Evolutionary conservation across 78 protist genomes (phyloP).

Genomic region (Dictyostelium firmibasis): DNA sequence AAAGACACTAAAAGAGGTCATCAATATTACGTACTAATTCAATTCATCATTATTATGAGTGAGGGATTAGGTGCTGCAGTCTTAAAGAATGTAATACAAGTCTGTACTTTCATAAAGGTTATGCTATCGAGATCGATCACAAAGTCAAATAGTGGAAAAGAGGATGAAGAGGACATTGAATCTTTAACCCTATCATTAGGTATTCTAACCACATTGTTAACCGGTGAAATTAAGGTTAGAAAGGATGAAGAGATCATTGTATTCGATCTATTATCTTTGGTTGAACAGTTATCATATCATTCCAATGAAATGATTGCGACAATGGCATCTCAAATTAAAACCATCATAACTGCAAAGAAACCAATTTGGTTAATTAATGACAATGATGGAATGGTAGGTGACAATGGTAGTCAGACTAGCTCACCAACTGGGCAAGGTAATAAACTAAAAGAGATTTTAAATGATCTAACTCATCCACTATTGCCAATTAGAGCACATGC

Average conservation of each 20-base stretch:
- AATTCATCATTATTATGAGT: slow-evolving; percentile 41
- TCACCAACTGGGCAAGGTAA: neutral
- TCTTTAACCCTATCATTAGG: slow-evolving; percentile 29
- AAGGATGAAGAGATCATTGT: slow-evolving; percentile 69
- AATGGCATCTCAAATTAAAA: slow-evolving; percentile 58
- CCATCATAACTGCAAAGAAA: slow-evolving; percentile 50
- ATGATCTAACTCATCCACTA: slow-evolving; percentile 45
- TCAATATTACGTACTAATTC: slow-evolving; percentile 57
- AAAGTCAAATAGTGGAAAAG: neutral
- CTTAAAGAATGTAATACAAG: slow-evolving; percentile 70
- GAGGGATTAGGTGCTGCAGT: slow-evolving; percentile 61
- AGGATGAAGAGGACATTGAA: slow-evolving; percentile 40
- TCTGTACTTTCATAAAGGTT: slow-evolving; percentile 48
- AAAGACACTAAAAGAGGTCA: neutral
- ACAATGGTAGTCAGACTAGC: neutral
- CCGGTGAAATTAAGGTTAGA: slow-evolving; percentile 61
- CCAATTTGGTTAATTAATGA: slow-evolving; percentile 33
- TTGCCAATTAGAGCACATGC: slow-evolving; percentile 73
- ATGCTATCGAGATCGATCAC: slow-evolving; percentile 17
- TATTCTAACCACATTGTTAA: slow-evolving; percentile 41
- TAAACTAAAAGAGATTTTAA: slow-evolving; percentile 58
- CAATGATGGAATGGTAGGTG: neutral
- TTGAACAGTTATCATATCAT: slow-evolving; percentile 49
- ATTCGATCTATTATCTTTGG: slow-evolving; percentile 10
- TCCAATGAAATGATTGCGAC: slow-evolving; percentile 39